A percentile compares a stretch with the other conserved stretches of the same genome.
Evolutionary conservation across 2,329 filamentous ascomycete genomes (phyloP).

Genomic region (Chrysosporium queenslandicum): DNA sequence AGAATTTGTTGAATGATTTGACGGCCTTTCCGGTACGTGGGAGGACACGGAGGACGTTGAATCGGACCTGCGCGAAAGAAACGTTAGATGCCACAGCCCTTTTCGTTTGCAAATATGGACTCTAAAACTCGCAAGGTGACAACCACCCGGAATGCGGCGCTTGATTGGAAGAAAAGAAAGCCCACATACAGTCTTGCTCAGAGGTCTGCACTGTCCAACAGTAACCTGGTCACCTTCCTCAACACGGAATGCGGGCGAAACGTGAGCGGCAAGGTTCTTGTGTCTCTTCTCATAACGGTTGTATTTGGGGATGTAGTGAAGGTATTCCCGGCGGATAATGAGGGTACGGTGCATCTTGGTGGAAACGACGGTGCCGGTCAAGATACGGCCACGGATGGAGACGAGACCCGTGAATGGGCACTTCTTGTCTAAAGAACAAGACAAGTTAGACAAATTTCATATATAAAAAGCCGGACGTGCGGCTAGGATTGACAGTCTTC

Average conservation of each 20-base stretch:
- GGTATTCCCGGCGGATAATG: constrained; percentile 99
- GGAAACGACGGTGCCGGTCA: constrained; percentile 96
- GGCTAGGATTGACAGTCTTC: neutral
- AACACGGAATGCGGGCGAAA: constrained; percentile 99
- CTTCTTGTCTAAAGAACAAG: constrained; percentile 75
- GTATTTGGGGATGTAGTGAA: constrained; percentile 99
- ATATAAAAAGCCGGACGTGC: neutral
- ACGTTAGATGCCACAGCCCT: neutral
- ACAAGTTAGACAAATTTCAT: constrained; percentile 1
- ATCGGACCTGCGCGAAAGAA: constrained; percentile 61
- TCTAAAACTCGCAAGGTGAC: neutral
- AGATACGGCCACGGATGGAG: constrained; percentile 99
- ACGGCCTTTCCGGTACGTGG: constrained; percentile 94
- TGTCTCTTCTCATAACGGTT: constrained; percentile 99
- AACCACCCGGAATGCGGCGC: too few relatives aligned
- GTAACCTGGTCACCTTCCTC: constrained; percentile 99
- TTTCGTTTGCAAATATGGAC: neutral
- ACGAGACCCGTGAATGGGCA: constrained; percentile 98
- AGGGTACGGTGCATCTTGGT: constrained; percentile 99
- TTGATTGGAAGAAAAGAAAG: neutral
- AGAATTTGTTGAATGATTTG: constrained; percentile 99
- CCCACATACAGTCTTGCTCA: constrained; percentile 93
- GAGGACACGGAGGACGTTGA: constrained; percentile 98
- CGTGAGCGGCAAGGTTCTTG: constrained; percentile 99
- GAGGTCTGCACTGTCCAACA: constrained; percentile 97